Conservation (phyloP, 2,329 filamentous ascomycete genomes). For the Fusarium globosum region DNA sequence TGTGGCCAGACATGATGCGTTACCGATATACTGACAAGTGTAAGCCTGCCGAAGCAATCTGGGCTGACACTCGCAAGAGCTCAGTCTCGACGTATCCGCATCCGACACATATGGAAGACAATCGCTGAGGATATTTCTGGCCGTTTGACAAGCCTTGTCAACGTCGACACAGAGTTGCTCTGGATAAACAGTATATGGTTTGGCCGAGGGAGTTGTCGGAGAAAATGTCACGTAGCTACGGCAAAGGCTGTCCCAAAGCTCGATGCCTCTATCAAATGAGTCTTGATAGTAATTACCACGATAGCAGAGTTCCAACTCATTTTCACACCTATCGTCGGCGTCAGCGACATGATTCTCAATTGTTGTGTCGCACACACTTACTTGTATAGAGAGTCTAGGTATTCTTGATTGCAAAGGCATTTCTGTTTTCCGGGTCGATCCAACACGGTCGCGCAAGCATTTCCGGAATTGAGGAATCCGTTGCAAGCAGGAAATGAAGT, state of each 20-base stretch:
- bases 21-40: neutral
- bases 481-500: neutral
- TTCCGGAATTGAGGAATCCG: neutral
- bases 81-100: neutral
- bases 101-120: neutral
- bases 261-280: neutral
- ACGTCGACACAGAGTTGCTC: neutral
- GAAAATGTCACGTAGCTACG: neutral
- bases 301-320: neutral
- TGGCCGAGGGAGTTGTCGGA: neutral
- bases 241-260: neutral
- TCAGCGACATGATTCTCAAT: neutral
- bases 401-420: neutral
- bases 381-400: neutral
- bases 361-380: neutral
- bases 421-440: neutral
- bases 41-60: neutral
- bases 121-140: neutral
- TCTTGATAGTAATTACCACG: neutral
- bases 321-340: neutral
- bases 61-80: neutral
- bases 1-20: neutral
- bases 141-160: neutral
- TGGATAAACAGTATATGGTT: neutral
- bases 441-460: neutral